Evolutionary conservation across 176 grass and related monocot species (phyloP).

Genomic region (Juncus effusus): DNA sequence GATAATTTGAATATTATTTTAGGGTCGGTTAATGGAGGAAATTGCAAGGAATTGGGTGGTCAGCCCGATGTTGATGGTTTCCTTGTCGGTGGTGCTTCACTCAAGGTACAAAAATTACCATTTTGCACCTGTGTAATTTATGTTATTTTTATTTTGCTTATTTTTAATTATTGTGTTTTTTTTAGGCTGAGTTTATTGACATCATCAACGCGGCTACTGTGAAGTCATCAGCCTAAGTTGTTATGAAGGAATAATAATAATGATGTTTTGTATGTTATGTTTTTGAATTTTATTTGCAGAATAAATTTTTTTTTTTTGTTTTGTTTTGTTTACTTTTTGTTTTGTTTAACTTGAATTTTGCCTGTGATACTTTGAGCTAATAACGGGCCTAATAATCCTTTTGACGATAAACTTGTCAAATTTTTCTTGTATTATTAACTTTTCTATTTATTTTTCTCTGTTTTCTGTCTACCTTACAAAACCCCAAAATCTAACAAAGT

Average conservation of each 20-base stretch:
- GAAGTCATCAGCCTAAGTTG: conserved; percentile 63
- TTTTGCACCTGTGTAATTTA: not conserved
- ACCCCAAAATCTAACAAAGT: too few relatives aligned
- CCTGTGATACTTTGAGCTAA: conserved; percentile 28
- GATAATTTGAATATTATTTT: conserved; percentile 6
- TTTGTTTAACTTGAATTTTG: conserved; percentile 20
- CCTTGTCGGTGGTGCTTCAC: conserved; percentile 84
- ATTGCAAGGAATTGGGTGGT: conserved; percentile 61
- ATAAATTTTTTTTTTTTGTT: not conserved
- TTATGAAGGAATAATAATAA: not conserved
- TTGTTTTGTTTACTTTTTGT: conserved; percentile 11
- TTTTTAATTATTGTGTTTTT: not conserved
- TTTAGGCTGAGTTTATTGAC: conserved; percentile 84
- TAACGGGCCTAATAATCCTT: conserved; percentile 26
- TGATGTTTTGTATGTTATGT: not conserved
- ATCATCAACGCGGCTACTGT: conserved; percentile 74
- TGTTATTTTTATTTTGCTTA: not conserved
- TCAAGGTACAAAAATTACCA: conserved; percentile 54
- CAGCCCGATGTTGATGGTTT: conserved; percentile 75
- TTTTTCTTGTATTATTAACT: not conserved
- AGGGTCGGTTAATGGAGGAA: conserved; percentile 82
- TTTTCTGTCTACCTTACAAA: not conserved
- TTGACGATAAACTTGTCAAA: too few relatives aligned
- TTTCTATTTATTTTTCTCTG: not conserved
- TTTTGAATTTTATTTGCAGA: too few relatives aligned